Percentiles rank a stretch among this genome's conserved stretches.
phyloP scores from a whole-genome alignment of 2,329 filamentous ascomycete genomes.

The Aspergillus sp. region DNA sequence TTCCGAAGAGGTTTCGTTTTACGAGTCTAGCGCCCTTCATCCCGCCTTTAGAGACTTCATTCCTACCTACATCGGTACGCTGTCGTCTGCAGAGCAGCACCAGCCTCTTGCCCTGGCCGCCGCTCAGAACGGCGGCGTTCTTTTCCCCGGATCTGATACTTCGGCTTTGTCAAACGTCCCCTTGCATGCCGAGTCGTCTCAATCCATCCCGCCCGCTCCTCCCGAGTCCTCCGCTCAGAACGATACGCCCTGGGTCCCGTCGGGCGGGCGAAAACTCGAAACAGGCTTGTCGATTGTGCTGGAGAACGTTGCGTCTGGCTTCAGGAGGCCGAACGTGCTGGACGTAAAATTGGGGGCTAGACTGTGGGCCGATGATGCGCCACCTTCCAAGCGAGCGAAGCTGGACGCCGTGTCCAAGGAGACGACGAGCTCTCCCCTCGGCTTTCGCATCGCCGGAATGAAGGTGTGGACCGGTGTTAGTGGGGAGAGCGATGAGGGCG shows the following conservation, averaged over 20 bases:
- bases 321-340: constrained; percentile 76
- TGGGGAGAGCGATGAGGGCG: constrained; percentile 21
- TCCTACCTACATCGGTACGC: constrained; percentile 73
- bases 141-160: constrained; percentile 16
- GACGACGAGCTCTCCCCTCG: constrained; percentile 51
- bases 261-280: constrained; percentile 55
- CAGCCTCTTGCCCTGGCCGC: constrained; percentile 32
- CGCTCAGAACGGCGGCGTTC: constrained; percentile 38
- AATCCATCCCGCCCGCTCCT: constrained; percentile 1
- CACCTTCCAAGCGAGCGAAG: constrained; percentile 47
- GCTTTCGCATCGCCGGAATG: constrained; percentile 59
- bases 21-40: constrained; percentile 63
- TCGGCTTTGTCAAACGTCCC: constrained; percentile 12
- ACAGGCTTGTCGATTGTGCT: constrained; percentile 76
- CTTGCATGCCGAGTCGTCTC: constrained; percentile 8
- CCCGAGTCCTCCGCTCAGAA: constrained; percentile 9
- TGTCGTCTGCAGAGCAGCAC: constrained; percentile 54
- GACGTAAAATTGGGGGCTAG: constrained; percentile 85
- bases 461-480: constrained; percentile 44
- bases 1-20: constrained; percentile 75
- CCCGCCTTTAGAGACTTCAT: constrained; percentile 70
- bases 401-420: constrained; percentile 51
- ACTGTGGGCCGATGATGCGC: constrained; percentile 69
- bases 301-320: constrained; percentile 73
- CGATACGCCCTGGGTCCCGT: constrained; percentile 34